Evolutionary conservation across 2,329 filamentous ascomycete genomes (phyloP).

Genomic region (Aspergillus sp.): DNA sequence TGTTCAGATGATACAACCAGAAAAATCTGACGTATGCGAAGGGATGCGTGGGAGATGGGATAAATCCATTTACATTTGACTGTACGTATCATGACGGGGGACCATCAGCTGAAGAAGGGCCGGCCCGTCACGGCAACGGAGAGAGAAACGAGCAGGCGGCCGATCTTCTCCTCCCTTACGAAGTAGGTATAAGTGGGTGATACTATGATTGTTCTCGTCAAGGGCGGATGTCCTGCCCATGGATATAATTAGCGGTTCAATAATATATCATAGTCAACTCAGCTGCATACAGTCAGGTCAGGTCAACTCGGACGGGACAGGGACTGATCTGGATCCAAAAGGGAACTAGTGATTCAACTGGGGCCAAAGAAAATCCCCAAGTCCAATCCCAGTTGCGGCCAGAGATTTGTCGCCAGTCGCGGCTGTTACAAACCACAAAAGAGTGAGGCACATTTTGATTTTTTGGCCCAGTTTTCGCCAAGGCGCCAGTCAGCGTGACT

Average conservation of each 20-base stretch:
- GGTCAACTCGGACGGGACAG: no score
- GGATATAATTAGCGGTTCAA: no score
- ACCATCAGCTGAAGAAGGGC: conserved; percentile 13
- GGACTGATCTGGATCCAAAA: background rate
- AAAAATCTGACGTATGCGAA: background rate
- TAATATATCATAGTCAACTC: no score
- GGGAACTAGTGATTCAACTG: background rate
- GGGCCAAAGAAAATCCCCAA: no score
- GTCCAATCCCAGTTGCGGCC: no score
- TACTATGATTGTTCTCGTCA: no score
- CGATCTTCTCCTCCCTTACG: background rate
- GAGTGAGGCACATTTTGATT: background rate
- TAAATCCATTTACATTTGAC: background rate
- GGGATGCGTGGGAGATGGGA: background rate
- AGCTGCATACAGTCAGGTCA: no score
- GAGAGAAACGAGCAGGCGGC: background rate
- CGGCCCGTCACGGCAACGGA: conserved; percentile 14
- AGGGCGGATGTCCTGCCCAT: no score
- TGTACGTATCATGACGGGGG: background rate
- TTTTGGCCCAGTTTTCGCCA: background rate
- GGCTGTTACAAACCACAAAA: conserved; percentile 15
- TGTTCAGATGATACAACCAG: background rate
- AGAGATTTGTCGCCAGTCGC: conserved; percentile 23
- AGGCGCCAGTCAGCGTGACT: conserved; percentile 6
- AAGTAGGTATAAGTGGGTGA: no score